Evolutionary conservation across 345 rosid species (phyloP), one percentile per base, ranked within the genome.

Genomic region (Lenwebbia sp.): DNA sequence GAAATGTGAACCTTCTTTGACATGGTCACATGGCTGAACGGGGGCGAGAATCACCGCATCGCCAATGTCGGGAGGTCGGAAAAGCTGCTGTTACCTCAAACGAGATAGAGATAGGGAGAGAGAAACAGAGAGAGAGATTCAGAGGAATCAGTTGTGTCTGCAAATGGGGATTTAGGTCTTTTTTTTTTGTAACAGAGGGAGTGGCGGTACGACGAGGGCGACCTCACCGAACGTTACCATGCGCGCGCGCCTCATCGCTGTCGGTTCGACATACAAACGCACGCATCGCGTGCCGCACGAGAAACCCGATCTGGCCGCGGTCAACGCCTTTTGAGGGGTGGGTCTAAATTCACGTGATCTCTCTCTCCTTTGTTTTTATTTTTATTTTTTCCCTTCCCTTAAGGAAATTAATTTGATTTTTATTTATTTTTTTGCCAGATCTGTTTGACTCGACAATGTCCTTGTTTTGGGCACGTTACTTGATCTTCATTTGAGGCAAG

Each of bases 131-230:
- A 89, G 75, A 52, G 84, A 81, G 87, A 86, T 47, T 83, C 83
- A 88, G 74, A 65, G 86, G 85, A 86, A 85, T 60, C 78, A 37
- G 78, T 10, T 37, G 55, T 44, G 54, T 81, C 82, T 33, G 11
- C 49, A 85, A 49, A 81, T 85, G 83, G 56, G 82, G 55, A 23
- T 65, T 88, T 89, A 91, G 90, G 88, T 90, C 90, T 89, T 88
- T 87, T 50, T 11, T 3, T 50, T 78, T 54, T 0, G 81, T 49
- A 83, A 87, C 83, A 85, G 28, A 13, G 37, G 83, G 13, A 23
- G 54, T 5, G 57, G 44, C 19, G 23, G 84, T 52, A 70, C 0
- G 47, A 70, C 22, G 47, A 70, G 78, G 78, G 47, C 78, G 78
- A 33, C 47, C 78, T 70, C 47, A 70, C 47, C 78, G 78, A 47